phyloP scores from a whole-genome alignment of 345 rosid species.

The Syzygium oleosum region DNA sequence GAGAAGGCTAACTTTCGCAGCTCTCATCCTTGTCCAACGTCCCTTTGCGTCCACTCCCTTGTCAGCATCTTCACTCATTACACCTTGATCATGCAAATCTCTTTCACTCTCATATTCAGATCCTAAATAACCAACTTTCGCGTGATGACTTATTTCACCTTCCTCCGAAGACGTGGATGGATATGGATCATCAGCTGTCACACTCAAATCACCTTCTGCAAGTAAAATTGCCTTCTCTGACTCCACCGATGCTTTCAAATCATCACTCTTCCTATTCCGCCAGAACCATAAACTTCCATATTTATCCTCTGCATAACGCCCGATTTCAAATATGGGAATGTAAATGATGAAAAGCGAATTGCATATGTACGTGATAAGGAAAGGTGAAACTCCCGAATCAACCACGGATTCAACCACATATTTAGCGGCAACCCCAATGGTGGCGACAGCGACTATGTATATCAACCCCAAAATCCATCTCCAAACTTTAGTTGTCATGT shows the following conservation, averaged over 20 bases:
- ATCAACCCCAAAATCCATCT: conserved; percentile 72
- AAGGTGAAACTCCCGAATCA: conserved; percentile 86
- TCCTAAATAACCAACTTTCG: conserved; percentile 12
- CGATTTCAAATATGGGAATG: conserved; percentile 68
- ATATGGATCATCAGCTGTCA: conserved; percentile 10
- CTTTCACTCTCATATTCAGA: conserved; percentile 20
- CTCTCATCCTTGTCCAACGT: conserved; percentile 77
- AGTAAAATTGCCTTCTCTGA: conserved; percentile 75
- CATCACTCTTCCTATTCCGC: conserved; percentile 26
- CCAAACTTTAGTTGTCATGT: conserved; percentile 50
- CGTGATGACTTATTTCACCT: conserved; percentile 21
- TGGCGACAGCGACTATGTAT: conserved; percentile 76
- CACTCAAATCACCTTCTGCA: conserved; percentile 24
- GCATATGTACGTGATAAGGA: conserved; percentile 86
- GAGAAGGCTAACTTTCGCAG: conserved; percentile 72
- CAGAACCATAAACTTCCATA: conserved; percentile 62
- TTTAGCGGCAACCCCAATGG: conserved; percentile 92
- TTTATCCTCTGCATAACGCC: conserved; percentile 59
- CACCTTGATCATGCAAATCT: conserved; percentile 12
- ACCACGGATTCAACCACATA: conserved; percentile 91
- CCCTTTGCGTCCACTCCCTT: conserved; percentile 65
- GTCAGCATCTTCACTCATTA: conserved; percentile 1
- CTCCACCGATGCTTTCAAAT: conserved; percentile 31
- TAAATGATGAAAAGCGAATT: conserved; percentile 80
- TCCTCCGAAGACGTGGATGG: conserved; percentile 21